phyloP scores from a whole-genome alignment of 2,329 filamentous ascomycete genomes.

The Parafenestella ontariensis region DNA sequence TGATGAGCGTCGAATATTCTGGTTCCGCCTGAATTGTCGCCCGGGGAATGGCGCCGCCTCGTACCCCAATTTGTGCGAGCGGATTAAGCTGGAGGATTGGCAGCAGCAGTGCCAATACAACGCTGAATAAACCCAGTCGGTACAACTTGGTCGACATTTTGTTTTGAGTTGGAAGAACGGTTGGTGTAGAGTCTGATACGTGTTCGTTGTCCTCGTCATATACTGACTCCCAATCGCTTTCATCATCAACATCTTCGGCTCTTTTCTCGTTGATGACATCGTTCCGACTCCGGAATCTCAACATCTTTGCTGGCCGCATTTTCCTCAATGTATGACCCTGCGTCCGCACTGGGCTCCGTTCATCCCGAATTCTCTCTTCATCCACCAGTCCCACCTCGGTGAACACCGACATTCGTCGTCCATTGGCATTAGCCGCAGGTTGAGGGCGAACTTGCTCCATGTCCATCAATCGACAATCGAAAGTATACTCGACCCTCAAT shows the following conservation, averaged over 20 bases:
- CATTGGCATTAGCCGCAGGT: conserved; percentile 22
- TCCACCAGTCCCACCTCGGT: conserved; percentile 48
- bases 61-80: conserved; percentile 33
- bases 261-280: conserved; percentile 29
- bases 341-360: conserved; percentile 39
- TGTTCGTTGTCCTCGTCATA: conserved; percentile 34
- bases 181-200: conserved; percentile 1
- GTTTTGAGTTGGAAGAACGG: conserved; percentile 7
- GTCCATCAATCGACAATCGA: background rate
- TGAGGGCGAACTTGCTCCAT: conserved; percentile 41
- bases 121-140: conserved; percentile 35
- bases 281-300: conserved; percentile 44
- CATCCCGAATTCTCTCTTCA: conserved; percentile 36
- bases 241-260: conserved; percentile 17
- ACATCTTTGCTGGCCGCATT: conserved; percentile 35
- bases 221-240: conserved; percentile 37
- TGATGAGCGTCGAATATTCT: conserved; percentile 24
- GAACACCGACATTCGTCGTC: conserved; percentile 44
- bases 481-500: background rate
- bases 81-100: conserved; percentile 41
- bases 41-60: conserved; percentile 33
- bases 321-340: conserved; percentile 26
- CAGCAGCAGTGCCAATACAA: conserved; percentile 43
- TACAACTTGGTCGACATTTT: conserved; percentile 31
- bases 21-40: conserved; percentile 23